A percentile compares a stretch with the other conserved stretches of the same genome.
These are phyloP conservation scores for Globisporangium radiosum DNA, from an alignment of 352 stramenopile genomes.

Conservation along the genomic window DNA sequence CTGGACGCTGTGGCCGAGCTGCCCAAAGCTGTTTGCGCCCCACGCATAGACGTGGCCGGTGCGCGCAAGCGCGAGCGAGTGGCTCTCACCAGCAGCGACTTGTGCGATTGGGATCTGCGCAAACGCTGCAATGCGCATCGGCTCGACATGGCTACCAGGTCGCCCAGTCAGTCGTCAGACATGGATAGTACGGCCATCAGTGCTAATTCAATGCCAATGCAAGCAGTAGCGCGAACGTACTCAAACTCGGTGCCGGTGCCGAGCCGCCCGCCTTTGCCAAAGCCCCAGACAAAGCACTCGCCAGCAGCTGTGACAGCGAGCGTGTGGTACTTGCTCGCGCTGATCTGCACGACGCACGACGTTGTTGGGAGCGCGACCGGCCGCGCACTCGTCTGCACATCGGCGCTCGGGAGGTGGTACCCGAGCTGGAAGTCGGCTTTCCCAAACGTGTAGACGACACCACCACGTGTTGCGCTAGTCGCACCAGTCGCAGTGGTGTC, in stretches of 20 bases:
- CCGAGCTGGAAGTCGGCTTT: constrained; percentile 84
- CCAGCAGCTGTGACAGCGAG: constrained; percentile 55
- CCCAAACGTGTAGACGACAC: constrained; percentile 68
- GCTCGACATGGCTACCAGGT: constrained; percentile 49
- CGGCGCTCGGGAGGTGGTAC: constrained; percentile 76
- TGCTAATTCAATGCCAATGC: too few relatives aligned
- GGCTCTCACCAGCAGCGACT: constrained; percentile 73
- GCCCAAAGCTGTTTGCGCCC: constrained; percentile 79
- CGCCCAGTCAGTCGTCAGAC: background rate
- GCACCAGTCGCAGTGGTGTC: constrained; percentile 8
- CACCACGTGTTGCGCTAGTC: too few relatives aligned
- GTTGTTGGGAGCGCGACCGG: constrained; percentile 50
- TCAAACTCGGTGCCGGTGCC: constrained; percentile 75
- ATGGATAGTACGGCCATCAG: background rate
- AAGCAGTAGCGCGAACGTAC: constrained; percentile 22
- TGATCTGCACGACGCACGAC: constrained; percentile 56
- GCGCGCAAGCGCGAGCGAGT: constrained; percentile 63
- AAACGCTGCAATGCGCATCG: constrained; percentile 35
- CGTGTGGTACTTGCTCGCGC: constrained; percentile 77
- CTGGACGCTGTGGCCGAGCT: constrained; percentile 64
- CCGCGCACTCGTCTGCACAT: constrained; percentile 59
- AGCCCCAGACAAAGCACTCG: constrained; percentile 77
- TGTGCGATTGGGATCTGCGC: constrained; percentile 52
- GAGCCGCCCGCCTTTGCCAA: constrained; percentile 72
- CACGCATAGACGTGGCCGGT: constrained; percentile 73